A percentile compares a stretch with the other conserved stretches of the same genome.
phyloP scores from a whole-genome alignment of 805 yeast species.

The Candida morakotiae region DNA sequence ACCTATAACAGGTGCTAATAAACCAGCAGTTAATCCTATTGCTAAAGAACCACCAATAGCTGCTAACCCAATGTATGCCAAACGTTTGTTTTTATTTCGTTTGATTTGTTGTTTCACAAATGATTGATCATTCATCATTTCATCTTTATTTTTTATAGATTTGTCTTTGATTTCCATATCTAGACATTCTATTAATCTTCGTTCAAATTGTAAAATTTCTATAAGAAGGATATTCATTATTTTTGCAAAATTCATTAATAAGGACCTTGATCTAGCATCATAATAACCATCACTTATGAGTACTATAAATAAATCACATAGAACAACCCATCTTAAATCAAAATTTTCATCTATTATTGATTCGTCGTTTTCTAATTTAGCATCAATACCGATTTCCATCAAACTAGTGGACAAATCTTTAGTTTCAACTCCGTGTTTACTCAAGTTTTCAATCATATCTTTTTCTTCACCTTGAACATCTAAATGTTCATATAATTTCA shows the following conservation, averaged over 20 bases:
- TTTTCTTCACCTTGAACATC: constrained; percentile 75
- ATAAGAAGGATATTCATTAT: constrained; percentile 53
- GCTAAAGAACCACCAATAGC: constrained; percentile 95
- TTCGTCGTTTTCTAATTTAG: constrained; percentile 7
- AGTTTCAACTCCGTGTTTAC: constrained; percentile 78
- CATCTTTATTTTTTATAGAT: constrained; percentile 58
- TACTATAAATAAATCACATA: constrained; percentile 84
- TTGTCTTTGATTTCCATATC: constrained; percentile 65
- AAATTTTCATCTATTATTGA: constrained; percentile 16
- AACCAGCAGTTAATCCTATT: constrained; percentile 91
- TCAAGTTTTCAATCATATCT: constrained; percentile 79
- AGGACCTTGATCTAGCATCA: constrained; percentile 82
- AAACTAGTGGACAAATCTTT: constrained; percentile 66
- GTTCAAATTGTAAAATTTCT: constrained; percentile 84
- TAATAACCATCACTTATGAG: constrained; percentile 79
- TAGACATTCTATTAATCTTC: constrained; percentile 83
- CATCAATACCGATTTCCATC: constrained; percentile 17
- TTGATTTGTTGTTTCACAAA: constrained; percentile 71
- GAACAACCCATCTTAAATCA: constrained; percentile 88
- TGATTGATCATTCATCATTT: constrained; percentile 74
- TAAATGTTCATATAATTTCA: constrained; percentile 73
- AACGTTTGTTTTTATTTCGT: constrained; percentile 57
- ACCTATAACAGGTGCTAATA: constrained; percentile 95
- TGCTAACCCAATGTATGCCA: constrained; percentile 89
- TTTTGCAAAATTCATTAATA: constrained; percentile 66